phyloP scores from a whole-genome alignment of 345 rosid genomes.

The Turnera subulata region DNA sequence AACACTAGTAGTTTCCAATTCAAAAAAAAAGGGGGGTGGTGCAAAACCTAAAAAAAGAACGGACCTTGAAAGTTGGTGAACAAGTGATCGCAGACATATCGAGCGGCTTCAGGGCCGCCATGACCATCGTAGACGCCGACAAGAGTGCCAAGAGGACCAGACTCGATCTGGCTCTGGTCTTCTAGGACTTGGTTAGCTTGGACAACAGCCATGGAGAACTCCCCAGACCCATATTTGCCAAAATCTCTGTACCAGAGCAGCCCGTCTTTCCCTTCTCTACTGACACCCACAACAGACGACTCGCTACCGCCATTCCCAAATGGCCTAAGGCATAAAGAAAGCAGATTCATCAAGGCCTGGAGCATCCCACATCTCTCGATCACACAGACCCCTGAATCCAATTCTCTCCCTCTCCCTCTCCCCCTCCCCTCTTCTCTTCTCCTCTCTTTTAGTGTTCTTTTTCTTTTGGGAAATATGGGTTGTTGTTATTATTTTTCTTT shows the following conservation, averaged over 20 bases:
- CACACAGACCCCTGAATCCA: slow-evolving; percentile 6
- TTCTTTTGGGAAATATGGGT: too few relatives aligned
- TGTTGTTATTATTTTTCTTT: too few relatives aligned
- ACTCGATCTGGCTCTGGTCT: slow-evolving; percentile 89
- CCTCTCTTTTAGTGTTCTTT: too few relatives aligned
- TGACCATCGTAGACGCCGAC: slow-evolving; percentile 93
- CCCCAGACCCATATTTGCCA: slow-evolving; percentile 61
- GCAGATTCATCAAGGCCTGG: slow-evolving; percentile 81
- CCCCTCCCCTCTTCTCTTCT: not conserved
- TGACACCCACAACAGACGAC: slow-evolving; percentile 18
- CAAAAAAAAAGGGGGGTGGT: not conserved
- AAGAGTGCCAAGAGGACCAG: slow-evolving; percentile 85
- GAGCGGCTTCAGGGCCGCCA: slow-evolving; percentile 85
- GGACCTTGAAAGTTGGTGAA: slow-evolving; percentile 57
- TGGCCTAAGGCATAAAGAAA: slow-evolving; percentile 69
- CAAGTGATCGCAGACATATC: slow-evolving; percentile 72
- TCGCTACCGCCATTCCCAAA: slow-evolving; percentile 61
- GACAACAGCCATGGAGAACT: slow-evolving; percentile 85
- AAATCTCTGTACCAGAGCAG: slow-evolving; percentile 75
- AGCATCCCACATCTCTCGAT: slow-evolving; percentile 88
- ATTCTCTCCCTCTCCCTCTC: slow-evolving; percentile 14
- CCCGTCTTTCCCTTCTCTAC: slow-evolving; percentile 70
- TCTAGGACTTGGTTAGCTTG: slow-evolving; percentile 87
- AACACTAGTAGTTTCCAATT: not conserved
- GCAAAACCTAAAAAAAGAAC: slow-evolving; percentile 10